These are phyloP conservation scores for Polytrichum commune DNA, from an alignment of 225 moss, liverwort and hornwort species.

Conservation along the genomic window DNA sequence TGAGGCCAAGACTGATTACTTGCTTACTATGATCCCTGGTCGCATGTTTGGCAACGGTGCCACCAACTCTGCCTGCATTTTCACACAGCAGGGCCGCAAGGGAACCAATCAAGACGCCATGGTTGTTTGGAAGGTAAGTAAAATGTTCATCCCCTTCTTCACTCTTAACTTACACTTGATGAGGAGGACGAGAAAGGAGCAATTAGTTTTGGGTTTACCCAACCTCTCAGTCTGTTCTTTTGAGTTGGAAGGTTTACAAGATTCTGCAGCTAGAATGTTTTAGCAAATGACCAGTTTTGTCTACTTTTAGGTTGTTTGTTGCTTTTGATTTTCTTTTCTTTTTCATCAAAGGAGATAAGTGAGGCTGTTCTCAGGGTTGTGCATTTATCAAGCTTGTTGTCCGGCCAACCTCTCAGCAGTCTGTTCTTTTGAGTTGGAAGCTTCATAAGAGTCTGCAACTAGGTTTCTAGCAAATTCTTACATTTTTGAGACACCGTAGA, in stretches of 20 bases:
- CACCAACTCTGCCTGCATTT: conserved; percentile 38
- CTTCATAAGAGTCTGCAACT: no score
- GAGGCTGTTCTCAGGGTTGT: background rate
- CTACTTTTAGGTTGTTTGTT: background rate
- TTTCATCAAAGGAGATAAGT: background rate
- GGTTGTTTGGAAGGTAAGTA: conserved; percentile 53
- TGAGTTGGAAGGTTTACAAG: background rate
- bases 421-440: no score
- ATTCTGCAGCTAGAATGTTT: background rate
- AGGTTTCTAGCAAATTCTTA: no score
- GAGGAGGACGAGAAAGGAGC: background rate
- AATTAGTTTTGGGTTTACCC: background rate
- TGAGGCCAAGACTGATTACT: conserved; percentile 30
- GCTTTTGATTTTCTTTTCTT: background rate
- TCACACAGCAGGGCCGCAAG: conserved; percentile 60
- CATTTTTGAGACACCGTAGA: no score
- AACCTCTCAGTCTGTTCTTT: background rate
- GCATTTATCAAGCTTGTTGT: no score
- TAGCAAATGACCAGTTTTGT: background rate
- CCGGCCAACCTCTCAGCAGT: no score
- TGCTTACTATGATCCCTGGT: conserved; percentile 43
- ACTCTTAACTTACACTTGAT: background rate
- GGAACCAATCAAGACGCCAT: conserved; percentile 63
- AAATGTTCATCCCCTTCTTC: background rate
- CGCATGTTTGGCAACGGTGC: conserved; percentile 41